phyloP scores from a whole-genome alignment of 371 early-diverging fungal species.

The Racocetra persica region DNA sequence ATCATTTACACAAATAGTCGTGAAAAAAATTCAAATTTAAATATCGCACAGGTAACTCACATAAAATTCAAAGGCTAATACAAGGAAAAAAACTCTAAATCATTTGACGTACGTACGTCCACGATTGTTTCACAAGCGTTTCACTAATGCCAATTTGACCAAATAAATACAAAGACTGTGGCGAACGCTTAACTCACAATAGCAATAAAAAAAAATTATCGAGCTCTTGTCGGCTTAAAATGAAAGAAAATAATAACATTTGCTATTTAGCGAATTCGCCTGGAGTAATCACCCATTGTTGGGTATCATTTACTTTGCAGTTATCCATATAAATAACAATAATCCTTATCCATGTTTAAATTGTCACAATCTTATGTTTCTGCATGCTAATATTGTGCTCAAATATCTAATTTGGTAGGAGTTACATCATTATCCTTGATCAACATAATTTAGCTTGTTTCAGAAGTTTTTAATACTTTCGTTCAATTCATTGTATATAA shows the following conservation, averaged over 20 bases:
- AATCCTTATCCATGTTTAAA: not conserved
- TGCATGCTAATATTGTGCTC: not conserved
- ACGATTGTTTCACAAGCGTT: conserved; percentile 15
- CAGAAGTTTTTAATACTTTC: not conserved
- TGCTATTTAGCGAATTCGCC: no score
- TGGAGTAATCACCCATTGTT: conserved; percentile 20
- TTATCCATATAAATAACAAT: conserved; percentile 4
- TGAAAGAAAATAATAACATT: no score
- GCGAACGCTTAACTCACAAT: not conserved
- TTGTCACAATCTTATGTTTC: conserved; percentile 23
- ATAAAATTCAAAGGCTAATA: no score
- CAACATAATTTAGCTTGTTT: no score
- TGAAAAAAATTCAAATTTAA: no score
- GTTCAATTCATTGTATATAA: not conserved
- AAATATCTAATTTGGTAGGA: not conserved
- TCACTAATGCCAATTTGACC: conserved; percentile 7
- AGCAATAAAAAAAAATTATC: not conserved
- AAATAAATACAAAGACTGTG: conserved; percentile 32
- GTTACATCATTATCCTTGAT: no score
- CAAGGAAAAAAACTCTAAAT: conserved; percentile 13
- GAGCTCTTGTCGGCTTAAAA: no score
- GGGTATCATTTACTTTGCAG: not conserved
- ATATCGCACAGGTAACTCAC: not conserved
- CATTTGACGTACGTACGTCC: not conserved
- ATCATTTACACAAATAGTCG: no score